A percentile compares a stretch with the other conserved stretches of the same genome.
Evolutionary conservation across 2,329 filamentous ascomycete genomes (phyloP).

Genomic region (Coniochaeta hoffmannii): DNA sequence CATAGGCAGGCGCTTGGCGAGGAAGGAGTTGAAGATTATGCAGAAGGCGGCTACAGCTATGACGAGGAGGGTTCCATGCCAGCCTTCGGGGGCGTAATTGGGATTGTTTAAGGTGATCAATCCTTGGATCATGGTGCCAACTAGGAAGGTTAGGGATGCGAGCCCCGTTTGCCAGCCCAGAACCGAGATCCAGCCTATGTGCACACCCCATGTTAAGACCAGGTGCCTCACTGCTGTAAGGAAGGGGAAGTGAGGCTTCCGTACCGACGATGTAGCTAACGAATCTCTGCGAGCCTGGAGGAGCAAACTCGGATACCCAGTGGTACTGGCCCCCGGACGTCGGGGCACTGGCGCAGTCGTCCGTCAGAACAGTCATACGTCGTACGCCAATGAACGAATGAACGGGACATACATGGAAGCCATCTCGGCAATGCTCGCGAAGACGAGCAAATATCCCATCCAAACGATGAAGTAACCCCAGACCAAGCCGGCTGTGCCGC

Average conservation of each 20-base stretch:
- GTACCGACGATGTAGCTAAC: conserved; percentile 45
- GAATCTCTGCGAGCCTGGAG: conserved; percentile 38
- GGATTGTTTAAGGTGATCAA: conserved; percentile 31
- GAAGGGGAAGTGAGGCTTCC: not conserved
- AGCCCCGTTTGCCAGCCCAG: conserved; percentile 36
- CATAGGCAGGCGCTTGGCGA: conserved; percentile 36
- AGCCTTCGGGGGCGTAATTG: conserved; percentile 29
- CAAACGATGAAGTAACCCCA: conserved; percentile 43
- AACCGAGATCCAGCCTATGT: conserved; percentile 38
- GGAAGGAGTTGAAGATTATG: conserved; percentile 42
- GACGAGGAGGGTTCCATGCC: conserved; percentile 42
- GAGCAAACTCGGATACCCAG: conserved; percentile 49
- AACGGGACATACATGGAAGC: conserved; percentile 26
- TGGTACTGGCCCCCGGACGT: conserved; percentile 52
- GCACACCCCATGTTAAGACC: not conserved
- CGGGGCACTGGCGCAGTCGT: conserved; percentile 25
- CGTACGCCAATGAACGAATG: not conserved
- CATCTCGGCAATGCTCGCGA: conserved; percentile 31
- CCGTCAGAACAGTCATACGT: not conserved
- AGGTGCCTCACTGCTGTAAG: not conserved
- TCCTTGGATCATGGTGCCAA: conserved; percentile 39
- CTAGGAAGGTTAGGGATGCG: conserved; percentile 32
- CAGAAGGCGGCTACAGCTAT: conserved; percentile 38
- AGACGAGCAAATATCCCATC: conserved; percentile 36
- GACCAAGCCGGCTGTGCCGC: conserved; percentile 44